Base-by-base conservation (phyloP, 352 stramenopile genomes). In the Globisporangium uncinulatum region DNA sequence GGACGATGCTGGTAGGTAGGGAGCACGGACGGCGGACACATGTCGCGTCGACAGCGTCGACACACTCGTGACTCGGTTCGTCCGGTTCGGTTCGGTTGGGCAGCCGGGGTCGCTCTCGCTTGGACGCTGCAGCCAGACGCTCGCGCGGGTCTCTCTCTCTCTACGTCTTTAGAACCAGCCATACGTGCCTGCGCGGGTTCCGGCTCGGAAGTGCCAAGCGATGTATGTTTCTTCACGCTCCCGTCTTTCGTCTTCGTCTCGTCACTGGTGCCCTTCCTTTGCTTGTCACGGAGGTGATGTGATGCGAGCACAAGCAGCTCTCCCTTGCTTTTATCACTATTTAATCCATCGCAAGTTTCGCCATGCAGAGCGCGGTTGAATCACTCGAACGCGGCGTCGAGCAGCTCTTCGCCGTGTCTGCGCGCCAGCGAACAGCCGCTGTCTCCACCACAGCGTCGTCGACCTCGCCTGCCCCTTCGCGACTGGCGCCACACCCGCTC, bases 371-470 rank as follows among this genome's bases (percentile, higher is more conserved):
- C 5, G 63, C 74, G 47, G 64, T 79, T 0, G 62, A 78, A 20
- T 34, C 61, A 14, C 69, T 66, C 15, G 62, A 63, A 17, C 20
- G 62, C 41, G 74, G 63, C 55, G 65, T 89, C 19, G 64, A 63
- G 43, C 56, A 65, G 57, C 74, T 89, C 39, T 85, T 85, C 43
- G 24, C 19, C 9, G 43, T 24, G 43, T 17, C 43, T 54, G 60
- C 61, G 31, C 43, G 41, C 54, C 61, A 53, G 20, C 54, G 39
- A 13, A 39, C 43, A 48, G 4, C 36, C 32, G 45, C 15, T 34
- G 19, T 0, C 37, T 34, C 24, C 29, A 17, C 49, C n/a, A 14
- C 34, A 13, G 34, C 34, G 6, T 39, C 34, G 34, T 8, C 14
- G 17, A 19, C 24, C 24, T 31, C 19, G 43, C n/a, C 29, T 34